Base-by-base conservation (phyloP, 2,329 filamentous ascomycete genomes). In the Alternaria arborescens region DNA sequence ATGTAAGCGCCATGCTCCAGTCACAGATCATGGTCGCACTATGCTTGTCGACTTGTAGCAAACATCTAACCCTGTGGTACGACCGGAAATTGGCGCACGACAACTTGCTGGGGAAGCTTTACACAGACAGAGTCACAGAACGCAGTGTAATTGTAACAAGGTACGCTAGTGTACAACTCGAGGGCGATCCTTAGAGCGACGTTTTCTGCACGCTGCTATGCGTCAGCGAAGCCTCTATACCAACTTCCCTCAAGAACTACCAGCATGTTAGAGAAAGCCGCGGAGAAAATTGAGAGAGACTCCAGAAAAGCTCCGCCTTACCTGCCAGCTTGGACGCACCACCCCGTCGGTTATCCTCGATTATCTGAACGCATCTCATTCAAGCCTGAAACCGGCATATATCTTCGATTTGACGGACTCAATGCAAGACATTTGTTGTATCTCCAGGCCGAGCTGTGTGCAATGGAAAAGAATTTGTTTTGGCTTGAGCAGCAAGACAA, bases 371-470 rank as follows among this genome's bases (percentile, higher is more conserved):
- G 58, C 4, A 71, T 70, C 44, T 52, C 42, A 1, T 18, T 56
- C 0, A 42, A 28, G 12, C 66, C 68, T 4, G 58, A 69, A 16
- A 64, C 52, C 0, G 48, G 41, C 1, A 68, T 69, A 10, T 68
- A 66, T 24, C 66, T 67, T 0, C 43, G 58, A 1, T 71, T 71
- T 24, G 53, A 55, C 14, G 58, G 55, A 0, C 56, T 70, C 7
- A 70, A 71, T 28, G 58, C 60, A 2, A 60, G 59, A 2, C 67
- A 56, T 3, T 11, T 69, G 8, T 30, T 68, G 1, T 68, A 69
- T 22, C 20, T 64, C 6, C 65, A 71, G 32, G 55, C 53, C 0
- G 67, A 69, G 3, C 48, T 69, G 11, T 52, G 34, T 11, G 24
- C 4, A 11, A 14, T 61, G 8, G 58, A 58, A 24, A 47, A 24